Conservation (phyloP, 2,329 filamentous ascomycete species). For the Arthrobotrys entomopaga region DNA sequence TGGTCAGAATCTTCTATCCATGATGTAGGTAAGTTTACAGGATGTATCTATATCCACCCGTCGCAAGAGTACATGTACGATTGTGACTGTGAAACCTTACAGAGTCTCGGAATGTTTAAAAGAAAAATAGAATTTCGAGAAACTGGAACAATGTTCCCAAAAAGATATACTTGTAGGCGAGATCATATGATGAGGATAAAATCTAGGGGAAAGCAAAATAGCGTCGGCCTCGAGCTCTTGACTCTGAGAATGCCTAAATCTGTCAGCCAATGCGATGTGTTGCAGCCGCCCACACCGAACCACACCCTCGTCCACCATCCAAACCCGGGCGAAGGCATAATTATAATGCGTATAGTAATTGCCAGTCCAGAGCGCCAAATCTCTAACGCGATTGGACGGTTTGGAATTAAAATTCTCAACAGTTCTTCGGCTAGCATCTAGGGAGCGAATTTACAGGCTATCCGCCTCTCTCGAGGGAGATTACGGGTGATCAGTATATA, state of each 20-base stretch:
- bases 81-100: background rate
- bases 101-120: slow-evolving; percentile 11
- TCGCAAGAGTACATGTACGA: too few species aligned
- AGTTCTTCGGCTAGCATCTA: slow-evolving; percentile 37
- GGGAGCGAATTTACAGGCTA: slow-evolving; percentile 39
- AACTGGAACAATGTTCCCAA: slow-evolving; percentile 4
- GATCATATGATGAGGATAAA: slow-evolving; percentile 23
- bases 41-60: too few species aligned
- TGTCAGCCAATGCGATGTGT: slow-evolving; percentile 48
- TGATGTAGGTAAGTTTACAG: background rate
- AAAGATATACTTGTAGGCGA: slow-evolving; percentile 7
- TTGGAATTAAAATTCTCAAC: slow-evolving; percentile 55
- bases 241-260: background rate
- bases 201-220: background rate
- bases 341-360: slow-evolving; percentile 32
- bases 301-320: slow-evolving; percentile 34
- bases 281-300: slow-evolving; percentile 47
- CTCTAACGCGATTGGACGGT: slow-evolving; percentile 44
- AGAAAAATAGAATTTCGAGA: slow-evolving; percentile 8
- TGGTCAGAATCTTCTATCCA: too few species aligned
- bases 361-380: slow-evolving; percentile 49
- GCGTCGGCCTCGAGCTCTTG: slow-evolving; percentile 24
- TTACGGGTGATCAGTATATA: slow-evolving; percentile 50
- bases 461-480: slow-evolving; percentile 39
- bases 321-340: slow-evolving; percentile 51